phyloP scores from a whole-genome alignment of 495 filamentous ascomycete species.

The Aspergillus haitiensis region DNA sequence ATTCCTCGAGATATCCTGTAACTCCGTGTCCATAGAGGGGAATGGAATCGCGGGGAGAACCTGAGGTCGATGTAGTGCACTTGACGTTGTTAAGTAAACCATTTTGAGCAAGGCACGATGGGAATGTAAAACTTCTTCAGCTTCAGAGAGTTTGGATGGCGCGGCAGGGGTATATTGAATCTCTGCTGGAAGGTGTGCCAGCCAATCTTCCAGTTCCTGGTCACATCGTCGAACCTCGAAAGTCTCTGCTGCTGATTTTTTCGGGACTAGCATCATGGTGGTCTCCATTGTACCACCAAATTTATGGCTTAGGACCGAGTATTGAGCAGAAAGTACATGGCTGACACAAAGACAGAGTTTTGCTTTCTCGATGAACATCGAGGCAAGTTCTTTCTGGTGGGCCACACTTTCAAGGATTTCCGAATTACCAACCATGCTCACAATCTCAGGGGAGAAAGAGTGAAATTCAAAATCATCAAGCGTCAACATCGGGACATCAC shows the following conservation, averaged over 20 bases:
- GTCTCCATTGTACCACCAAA: constrained; percentile 74
- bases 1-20: constrained; percentile 74
- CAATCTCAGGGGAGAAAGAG: constrained; percentile 60
- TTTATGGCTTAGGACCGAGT: constrained; percentile 81
- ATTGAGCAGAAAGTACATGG: constrained; percentile 80
- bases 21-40: constrained; percentile 56
- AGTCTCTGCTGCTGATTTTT: constrained; percentile 75
- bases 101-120: constrained; percentile 81
- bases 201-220: constrained; percentile 70
- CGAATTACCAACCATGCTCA: constrained; percentile 65
- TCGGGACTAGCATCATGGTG: constrained; percentile 87
- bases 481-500: constrained; percentile 82
- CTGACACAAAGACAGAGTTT: constrained; percentile 85
- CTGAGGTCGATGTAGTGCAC: constrained; percentile 83
- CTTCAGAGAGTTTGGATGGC: constrained; percentile 45
- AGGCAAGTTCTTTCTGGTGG: constrained; percentile 70
- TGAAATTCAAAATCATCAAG: constrained; percentile 81
- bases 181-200: constrained; percentile 62
- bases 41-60: constrained; percentile 72
- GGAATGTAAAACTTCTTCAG: constrained; percentile 61
- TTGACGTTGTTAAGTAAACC: constrained; percentile 84
- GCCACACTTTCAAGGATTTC: constrained; percentile 60
- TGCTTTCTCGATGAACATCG: constrained; percentile 88
- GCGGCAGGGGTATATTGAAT: constrained; percentile 59
- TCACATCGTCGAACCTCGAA: constrained; percentile 73